Conservation (phyloP, 352 stramenopile species). For the Blastocystis sp. region DNA sequence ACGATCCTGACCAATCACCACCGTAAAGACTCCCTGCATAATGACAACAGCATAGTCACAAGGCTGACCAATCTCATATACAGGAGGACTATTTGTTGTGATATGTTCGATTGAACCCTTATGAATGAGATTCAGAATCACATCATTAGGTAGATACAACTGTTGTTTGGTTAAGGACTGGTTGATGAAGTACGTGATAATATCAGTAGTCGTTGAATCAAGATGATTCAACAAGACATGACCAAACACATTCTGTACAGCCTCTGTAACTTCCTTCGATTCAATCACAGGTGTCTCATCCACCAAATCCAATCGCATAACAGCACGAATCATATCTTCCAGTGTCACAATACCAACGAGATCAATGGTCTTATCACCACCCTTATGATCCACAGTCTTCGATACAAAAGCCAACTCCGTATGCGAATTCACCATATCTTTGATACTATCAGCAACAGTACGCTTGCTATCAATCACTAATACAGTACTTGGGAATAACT, state of each 20-base stretch:
- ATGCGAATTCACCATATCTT: slow-evolving; percentile 83
- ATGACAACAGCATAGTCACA: not conserved
- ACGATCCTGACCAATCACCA: not conserved
- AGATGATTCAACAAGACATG: not conserved
- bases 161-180: not conserved
- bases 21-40: slow-evolving; percentile 34
- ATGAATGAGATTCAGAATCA: not conserved
- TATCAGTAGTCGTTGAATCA: slow-evolving; percentile 12
- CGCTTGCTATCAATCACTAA: slow-evolving; percentile 74
- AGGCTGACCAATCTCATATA: slow-evolving; percentile 25
- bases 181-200: slow-evolving; percentile 13
- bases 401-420: slow-evolving; percentile 86
- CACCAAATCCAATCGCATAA: slow-evolving; percentile 87
- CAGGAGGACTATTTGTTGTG: not conserved
- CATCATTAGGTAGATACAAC: slow-evolving; percentile 1
- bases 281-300: slow-evolving; percentile 76
- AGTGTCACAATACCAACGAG: slow-evolving; percentile 91
- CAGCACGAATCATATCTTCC: slow-evolving; percentile 95
- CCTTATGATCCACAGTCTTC: slow-evolving; percentile 74
- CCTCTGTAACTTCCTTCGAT: not conserved
- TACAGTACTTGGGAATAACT: slow-evolving; percentile 73
- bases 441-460: slow-evolving; percentile 81
- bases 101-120: not conserved
- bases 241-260: slow-evolving; percentile 5
- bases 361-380: slow-evolving; percentile 81